Evolutionary conservation across 1,284 basidiomycete species (phyloP), one percentile per base, ranked within the genome.

Genomic region (Xerocomus nothofagi): DNA sequence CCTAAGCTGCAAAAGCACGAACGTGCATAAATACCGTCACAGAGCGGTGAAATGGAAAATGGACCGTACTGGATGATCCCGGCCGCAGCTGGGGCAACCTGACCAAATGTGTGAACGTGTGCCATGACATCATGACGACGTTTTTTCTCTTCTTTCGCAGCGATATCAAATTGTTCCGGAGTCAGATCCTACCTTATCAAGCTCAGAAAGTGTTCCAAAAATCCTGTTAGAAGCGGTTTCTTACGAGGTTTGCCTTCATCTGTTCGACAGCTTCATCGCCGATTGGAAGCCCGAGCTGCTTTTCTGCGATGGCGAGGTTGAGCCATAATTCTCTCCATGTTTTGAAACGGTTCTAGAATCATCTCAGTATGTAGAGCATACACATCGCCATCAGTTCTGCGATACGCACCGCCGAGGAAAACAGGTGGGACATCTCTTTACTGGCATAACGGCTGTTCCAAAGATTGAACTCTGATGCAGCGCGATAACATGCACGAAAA

Each of bases 71-170:
- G 97, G 61, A 99, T 98, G 68, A 98, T 98, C 14, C 93, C 92
- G 10, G 96, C 96, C 14, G 96, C 96, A 39, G 93, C 90, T 14
- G 97, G 97, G 1, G 93, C 94, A 51, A 97, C 90, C 27, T 80
- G 80, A 11, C 96, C 96, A 69, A 98, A 99, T 9, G 93, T 96
- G 73, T 99, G 93, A 34, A 99, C 96, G 70, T 99, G 96, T 0
- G 96, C 96, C 96, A 99, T 99, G 45, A 98, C 95, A 72, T 98
- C 96, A 73, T 99, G 96, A n/a, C 96, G 80, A 24, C 97, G 77
- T 71, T 93, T 95, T 78, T 97, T 98, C 75, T 99, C 96, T 71
- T 99, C 97, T 55, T 82, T 77, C 0, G 93, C 94, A 3, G 96
- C 96, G 47, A 92, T 79, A 58, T 87, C 87, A 70, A 98, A 98